Percentiles rank a stretch among this genome's conserved stretches.
These are phyloP conservation scores for Avena insularis DNA, from an alignment of 176 grass and related monocot genomes.

Conservation along the genomic window DNA sequence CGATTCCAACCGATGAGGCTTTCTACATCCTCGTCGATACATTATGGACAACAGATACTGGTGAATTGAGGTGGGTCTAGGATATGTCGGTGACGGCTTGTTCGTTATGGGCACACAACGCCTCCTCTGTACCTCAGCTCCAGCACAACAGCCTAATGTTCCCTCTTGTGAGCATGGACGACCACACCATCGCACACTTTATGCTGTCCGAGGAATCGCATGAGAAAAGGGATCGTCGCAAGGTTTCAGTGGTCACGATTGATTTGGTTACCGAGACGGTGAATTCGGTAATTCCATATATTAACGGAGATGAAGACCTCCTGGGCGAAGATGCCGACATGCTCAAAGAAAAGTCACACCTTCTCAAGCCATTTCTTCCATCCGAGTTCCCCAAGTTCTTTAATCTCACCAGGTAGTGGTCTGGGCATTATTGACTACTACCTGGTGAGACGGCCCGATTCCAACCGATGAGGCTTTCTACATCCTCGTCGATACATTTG, in stretches of 20 bases:
- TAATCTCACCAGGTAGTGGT: not conserved
- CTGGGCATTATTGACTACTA: not conserved
- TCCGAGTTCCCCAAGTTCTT: not conserved
- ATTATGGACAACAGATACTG: not conserved
- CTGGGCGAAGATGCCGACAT: conserved; percentile 4
- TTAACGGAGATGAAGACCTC: conserved; percentile 9
- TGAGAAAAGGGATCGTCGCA: not conserved
- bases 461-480: too few species aligned
- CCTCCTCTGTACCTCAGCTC: not conserved
- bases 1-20: not conserved
- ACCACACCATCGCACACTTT: not conserved
- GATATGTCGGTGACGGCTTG: accelerated
- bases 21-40: not conserved
- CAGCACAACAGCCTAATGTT: not conserved
- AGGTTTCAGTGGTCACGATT: not conserved
- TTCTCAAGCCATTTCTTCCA: not conserved
- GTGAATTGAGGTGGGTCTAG: not conserved
- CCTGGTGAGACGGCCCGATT: too few species aligned
- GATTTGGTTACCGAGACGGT: not conserved
- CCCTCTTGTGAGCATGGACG: not conserved
- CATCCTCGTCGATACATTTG: too few species aligned
- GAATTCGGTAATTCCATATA: not conserved
- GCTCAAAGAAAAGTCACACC: not conserved
- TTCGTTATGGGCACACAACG: not conserved
- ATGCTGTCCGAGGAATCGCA: not conserved